Percentiles rank a stretch among this genome's conserved stretches.
These are phyloP conservation scores for Colletotrichum melonis DNA, from an alignment of 2,329 filamentous ascomycete species.

Conservation along the genomic window DNA sequence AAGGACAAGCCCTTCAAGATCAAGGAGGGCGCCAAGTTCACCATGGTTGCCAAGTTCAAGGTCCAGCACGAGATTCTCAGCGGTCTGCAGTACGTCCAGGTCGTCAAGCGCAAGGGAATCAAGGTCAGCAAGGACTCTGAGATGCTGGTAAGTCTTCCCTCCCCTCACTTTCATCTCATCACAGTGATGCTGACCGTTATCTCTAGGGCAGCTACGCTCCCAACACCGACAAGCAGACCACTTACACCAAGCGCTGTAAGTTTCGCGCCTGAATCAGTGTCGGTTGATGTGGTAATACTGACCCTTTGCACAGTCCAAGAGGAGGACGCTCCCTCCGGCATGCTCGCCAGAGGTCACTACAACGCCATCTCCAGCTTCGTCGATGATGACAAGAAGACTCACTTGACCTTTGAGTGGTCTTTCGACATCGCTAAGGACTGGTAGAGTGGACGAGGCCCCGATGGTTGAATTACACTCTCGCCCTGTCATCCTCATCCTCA, in stretches of 20 bases:
- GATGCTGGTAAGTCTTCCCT: conserved; percentile 83
- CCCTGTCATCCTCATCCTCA: background rate
- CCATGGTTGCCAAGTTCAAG: conserved; percentile 94
- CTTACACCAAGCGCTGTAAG: conserved; percentile 94
- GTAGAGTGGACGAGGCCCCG: conserved; percentile 56
- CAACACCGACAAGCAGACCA: conserved; percentile 86
- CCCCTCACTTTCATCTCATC: conserved; percentile 25
- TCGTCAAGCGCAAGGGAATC: conserved; percentile 90
- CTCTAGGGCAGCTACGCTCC: conserved; percentile 88
- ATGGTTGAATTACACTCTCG: background rate
- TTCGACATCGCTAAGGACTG: conserved; percentile 98
- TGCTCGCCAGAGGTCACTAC: conserved; percentile 92
- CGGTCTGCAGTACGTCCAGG: conserved; percentile 94
- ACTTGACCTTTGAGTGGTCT: conserved; percentile 94
- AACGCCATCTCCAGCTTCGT: conserved; percentile 90
- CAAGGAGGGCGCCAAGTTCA: conserved; percentile 94
- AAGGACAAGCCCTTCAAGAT: conserved; percentile 96
- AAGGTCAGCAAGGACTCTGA: conserved; percentile 93
- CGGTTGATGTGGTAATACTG: background rate
- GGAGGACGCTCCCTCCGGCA: conserved; percentile 91
- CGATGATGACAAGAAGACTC: conserved; percentile 92
- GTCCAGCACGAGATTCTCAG: conserved; percentile 97
- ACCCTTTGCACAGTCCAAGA: conserved; percentile 74
- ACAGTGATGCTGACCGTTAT: conserved; percentile 39
- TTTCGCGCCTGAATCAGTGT: conserved; percentile 36